Percentiles rank a stretch among this genome's conserved stretches.
Conservation (phyloP, 2,329 filamentous ascomycete species). For the Colletotrichum sansevieriae region DNA sequence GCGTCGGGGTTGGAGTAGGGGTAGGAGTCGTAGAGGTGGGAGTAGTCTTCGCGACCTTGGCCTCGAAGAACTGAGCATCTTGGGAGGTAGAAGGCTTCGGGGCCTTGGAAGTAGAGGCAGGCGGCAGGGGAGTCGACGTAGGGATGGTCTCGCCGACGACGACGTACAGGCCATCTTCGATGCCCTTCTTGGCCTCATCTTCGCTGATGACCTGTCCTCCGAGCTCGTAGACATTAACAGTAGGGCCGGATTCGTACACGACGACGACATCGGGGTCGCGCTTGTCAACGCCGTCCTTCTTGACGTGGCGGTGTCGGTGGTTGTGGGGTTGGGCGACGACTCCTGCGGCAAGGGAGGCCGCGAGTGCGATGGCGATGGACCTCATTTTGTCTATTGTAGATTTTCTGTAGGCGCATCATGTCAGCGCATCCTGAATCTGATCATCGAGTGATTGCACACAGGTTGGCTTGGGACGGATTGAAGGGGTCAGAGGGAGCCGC, state of each 20-base stretch:
- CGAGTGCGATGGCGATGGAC: constrained; percentile 63
- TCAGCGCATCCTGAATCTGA: constrained; percentile 21
- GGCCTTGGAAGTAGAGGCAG: constrained; percentile 53
- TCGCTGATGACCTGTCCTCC: constrained; percentile 72
- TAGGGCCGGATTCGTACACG: constrained; percentile 70
- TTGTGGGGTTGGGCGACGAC: constrained; percentile 70
- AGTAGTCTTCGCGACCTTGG: constrained; percentile 51
- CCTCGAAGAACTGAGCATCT: constrained; percentile 66
- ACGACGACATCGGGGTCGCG: constrained; percentile 61
- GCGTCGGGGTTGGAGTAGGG: constrained; percentile 44
- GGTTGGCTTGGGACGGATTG: neutral
- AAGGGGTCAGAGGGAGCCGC: neutral
- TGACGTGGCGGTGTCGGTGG: constrained; percentile 71
- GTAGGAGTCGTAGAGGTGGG: constrained; percentile 49
- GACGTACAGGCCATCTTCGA: constrained; percentile 78
- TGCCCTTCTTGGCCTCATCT: constrained; percentile 76
- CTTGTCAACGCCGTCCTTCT: constrained; percentile 65
- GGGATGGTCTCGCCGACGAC: constrained; percentile 71
- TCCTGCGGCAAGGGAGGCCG: constrained; percentile 65
- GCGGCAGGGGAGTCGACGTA: constrained; percentile 61
- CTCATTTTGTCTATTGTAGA: constrained; percentile 56
- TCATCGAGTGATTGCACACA: neutral
- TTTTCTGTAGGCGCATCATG: constrained; percentile 11
- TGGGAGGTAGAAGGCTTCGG: constrained; percentile 49
- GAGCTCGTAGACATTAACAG: constrained; percentile 79